Evolutionary conservation across 2,329 filamentous ascomycete species (phyloP).

Genomic region (Endoconidiophora laricicola): DNA sequence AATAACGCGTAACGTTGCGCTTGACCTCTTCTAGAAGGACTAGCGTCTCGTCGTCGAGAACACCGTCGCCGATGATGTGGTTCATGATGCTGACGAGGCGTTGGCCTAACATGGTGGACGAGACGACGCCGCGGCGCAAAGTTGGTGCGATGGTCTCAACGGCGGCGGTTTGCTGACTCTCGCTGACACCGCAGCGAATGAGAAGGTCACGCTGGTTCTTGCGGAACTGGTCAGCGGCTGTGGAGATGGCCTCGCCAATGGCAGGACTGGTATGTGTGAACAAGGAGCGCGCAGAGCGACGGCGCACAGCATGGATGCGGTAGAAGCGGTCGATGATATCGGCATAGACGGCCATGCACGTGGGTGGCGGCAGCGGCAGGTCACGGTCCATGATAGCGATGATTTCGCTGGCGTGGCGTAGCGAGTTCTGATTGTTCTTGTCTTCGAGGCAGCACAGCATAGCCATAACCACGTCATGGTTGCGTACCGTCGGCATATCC

Average conservation of each 20-base stretch:
- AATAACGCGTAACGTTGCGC: not conserved
- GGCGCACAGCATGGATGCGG: not conserved
- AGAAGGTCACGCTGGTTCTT: slow-evolving; percentile 9
- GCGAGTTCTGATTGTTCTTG: slow-evolving; percentile 53
- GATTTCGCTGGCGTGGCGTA: slow-evolving; percentile 47
- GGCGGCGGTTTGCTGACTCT: not conserved
- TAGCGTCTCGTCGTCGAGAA: slow-evolving; percentile 6
- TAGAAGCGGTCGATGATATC: slow-evolving; percentile 11
- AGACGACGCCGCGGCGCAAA: not conserved
- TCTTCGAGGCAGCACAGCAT: slow-evolving; percentile 46
- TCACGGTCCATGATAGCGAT: slow-evolving; percentile 40
- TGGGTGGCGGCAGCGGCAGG: slow-evolving; percentile 14
- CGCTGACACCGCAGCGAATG: not conserved
- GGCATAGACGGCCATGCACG: slow-evolving; percentile 1
- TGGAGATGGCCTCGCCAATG: not conserved
- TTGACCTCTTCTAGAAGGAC: slow-evolving; percentile 3
- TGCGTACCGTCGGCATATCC: slow-evolving; percentile 30
- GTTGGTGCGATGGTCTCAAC: not conserved
- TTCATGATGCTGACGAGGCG: slow-evolving; percentile 11
- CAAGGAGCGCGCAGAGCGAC: not conserved
- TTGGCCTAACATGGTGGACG: slow-evolving; percentile 18
- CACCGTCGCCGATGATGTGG: slow-evolving; percentile 2
- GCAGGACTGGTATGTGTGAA: not conserved
- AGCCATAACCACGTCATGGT: slow-evolving; percentile 9
- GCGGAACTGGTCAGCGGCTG: not conserved